A percentile compares a stretch with the other conserved stretches of the same genome.
Conservation (phyloP, 1,284 basidiomycete species). For the Polyporus tsugae region DNA sequence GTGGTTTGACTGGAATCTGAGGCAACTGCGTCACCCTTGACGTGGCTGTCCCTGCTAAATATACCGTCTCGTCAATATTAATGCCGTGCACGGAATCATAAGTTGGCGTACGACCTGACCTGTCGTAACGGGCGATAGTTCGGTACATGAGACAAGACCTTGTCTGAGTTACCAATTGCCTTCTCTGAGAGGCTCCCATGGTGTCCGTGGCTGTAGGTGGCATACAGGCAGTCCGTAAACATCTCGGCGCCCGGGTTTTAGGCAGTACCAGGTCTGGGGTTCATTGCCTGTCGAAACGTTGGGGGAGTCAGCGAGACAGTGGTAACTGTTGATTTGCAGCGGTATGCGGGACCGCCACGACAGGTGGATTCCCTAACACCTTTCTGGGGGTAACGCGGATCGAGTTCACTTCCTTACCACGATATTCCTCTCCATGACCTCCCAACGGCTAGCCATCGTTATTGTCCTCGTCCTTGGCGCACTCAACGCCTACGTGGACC, state of each 20-base stretch:
- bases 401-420: not conserved
- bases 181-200: not conserved
- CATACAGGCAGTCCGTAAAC: not conserved
- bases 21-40: not conserved
- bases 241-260: not conserved
- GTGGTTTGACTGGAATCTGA: slow-evolving; percentile 3
- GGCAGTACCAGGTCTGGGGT: not conserved
- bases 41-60: not conserved
- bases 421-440: slow-evolving; percentile 19
- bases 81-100: not conserved
- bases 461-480: slow-evolving; percentile 18
- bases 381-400: not conserved
- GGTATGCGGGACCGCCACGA: slow-evolving; percentile 1
- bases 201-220: not conserved
- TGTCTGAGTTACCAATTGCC: not conserved
- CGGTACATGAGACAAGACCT: not conserved
- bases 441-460: slow-evolving; percentile 14
- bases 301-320: not conserved
- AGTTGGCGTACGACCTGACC: not conserved
- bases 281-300: not conserved
- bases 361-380: not conserved
- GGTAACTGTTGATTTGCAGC: not conserved
- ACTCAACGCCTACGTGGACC: slow-evolving; percentile 25
- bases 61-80: not conserved
- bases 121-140: slow-evolving; percentile 3